phyloP scores from a whole-genome alignment of 179 eudicot species.

The Vitellaria paradoxa region DNA sequence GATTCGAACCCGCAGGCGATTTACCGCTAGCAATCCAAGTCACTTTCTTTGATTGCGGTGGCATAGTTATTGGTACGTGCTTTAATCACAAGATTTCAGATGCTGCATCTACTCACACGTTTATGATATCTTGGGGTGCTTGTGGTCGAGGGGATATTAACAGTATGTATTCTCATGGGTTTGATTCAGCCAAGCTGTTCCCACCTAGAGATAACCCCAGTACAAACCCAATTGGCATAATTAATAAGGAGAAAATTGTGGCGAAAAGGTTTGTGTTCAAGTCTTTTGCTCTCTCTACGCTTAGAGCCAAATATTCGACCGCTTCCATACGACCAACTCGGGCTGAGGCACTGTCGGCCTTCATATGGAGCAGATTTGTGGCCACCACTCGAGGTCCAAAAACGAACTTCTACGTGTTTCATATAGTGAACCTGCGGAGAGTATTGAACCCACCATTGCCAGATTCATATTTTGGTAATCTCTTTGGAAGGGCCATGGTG shows the following conservation, averaged over 20 bases:
- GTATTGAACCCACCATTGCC: slow-evolving; percentile 3
- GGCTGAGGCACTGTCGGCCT: not conserved
- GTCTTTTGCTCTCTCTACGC: not conserved
- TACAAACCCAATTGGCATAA: not conserved
- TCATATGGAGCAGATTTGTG: not conserved
- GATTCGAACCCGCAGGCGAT: not conserved
- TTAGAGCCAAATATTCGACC: not conserved
- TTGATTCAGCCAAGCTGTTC: slow-evolving; percentile 9
- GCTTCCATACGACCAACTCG: not conserved
- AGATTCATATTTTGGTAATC: not conserved
- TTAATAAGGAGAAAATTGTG: not conserved
- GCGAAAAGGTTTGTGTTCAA: slow-evolving; percentile 10
- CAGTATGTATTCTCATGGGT: not conserved
- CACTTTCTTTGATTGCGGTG: not conserved
- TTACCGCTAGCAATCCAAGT: slow-evolving; percentile 11
- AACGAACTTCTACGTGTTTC: not conserved
- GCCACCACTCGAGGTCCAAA: not conserved
- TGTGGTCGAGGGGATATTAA: not conserved
- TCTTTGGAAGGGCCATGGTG: not conserved
- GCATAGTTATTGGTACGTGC: slow-evolving; percentile 4
- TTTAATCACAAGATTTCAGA: slow-evolving; percentile 10
- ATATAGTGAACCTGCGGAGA: not conserved
- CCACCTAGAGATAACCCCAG: slow-evolving; percentile 12
- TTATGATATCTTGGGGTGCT: slow-evolving; percentile 5
- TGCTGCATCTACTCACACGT: not conserved